A percentile compares a stretch with the other conserved stretches of the same genome.
These are phyloP conservation scores for Pichia norvegensis DNA, from an alignment of 1,139 yeast species.

Conservation along the genomic window DNA sequence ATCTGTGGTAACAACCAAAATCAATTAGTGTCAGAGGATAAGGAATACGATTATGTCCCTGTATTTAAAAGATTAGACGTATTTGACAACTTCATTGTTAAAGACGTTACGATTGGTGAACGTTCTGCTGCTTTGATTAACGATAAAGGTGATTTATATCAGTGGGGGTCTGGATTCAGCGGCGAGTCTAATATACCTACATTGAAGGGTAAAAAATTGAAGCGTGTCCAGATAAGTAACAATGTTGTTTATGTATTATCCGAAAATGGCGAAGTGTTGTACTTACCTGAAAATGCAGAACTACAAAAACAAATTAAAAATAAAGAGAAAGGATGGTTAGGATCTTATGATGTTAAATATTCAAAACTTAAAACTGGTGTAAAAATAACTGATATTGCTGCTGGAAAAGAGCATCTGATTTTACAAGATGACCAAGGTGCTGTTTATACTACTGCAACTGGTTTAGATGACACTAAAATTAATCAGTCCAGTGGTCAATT, in stretches of 20 bases:
- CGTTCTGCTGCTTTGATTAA: constrained; percentile 56
- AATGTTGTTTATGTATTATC: constrained; percentile 53
- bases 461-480: constrained; percentile 21
- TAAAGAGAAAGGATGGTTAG: constrained; percentile 17
- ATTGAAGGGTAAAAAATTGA: constrained; percentile 39
- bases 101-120: constrained; percentile 49
- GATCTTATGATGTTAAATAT: constrained; percentile 12
- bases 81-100: constrained; percentile 55
- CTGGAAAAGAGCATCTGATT: constrained; percentile 64
- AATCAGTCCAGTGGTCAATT: constrained; percentile 62
- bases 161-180: constrained; percentile 46
- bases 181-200: constrained; percentile 29
- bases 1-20: constrained; percentile 42
- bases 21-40: constrained; percentile 34
- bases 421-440: constrained; percentile 55
- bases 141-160: constrained; percentile 65
- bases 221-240: constrained; percentile 42
- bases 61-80: constrained; percentile 40
- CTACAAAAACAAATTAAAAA: constrained; percentile 16
- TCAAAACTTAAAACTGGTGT: constrained; percentile 17
- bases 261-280: constrained; percentile 43
- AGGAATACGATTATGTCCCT: constrained; percentile 40
- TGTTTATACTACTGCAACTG: constrained; percentile 58
- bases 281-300: constrained; percentile 36
- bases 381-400: constrained; percentile 37